Evolutionary conservation across 805 yeast genomes (phyloP), one percentile per base, ranked within the genome.

Genomic region (Nakazawaea ambrosiae): DNA sequence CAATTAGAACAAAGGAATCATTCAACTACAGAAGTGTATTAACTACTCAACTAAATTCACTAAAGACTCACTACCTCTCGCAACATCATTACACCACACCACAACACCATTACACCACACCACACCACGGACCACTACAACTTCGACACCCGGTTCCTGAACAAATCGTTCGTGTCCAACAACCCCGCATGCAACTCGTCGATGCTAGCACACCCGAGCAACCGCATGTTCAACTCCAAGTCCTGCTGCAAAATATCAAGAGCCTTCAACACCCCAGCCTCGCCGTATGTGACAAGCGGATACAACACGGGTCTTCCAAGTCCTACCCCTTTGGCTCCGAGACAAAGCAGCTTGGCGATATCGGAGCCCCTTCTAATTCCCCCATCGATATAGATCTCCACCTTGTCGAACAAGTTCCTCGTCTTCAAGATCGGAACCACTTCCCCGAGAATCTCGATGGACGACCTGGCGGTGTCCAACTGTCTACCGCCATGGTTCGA

Each of bases 141-240:
- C 17, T 33, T 33, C 8, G 18, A 25, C 20, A 8, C 24, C 16
- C 36, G 11, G 18, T 33, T 33, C 15, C 18, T 26, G 12, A 18
- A 33, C 14, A 33, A 33, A 19, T 60, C 64, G 4, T 63, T 14
- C 9, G 31, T 28, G 31, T 28, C 31, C 5, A 28, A 18, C 6
- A 28, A 19, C n/a, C 20, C 20, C 6, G 7, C 12, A 17, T 28
- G 18, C 7, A 30, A 20, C 16, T 30, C 16, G 5, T 8, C 10
- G 9, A 30, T 4, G 19, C 16, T 30, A 12, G 14, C 12, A 11
- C 15, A 23, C 17, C 90, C 92, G 23, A 83, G 52, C 30, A 83
- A 59, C 41, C 84, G 66, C 88, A 83, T 78, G 47, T 74, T 70
- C 75, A 78, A 68, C 41, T 64, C 70, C 17, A 82, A 44, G 50